Conservation (phyloP, 371 early-diverging fungal species). For the Thermomucor indicae-seudaticae region DNA sequence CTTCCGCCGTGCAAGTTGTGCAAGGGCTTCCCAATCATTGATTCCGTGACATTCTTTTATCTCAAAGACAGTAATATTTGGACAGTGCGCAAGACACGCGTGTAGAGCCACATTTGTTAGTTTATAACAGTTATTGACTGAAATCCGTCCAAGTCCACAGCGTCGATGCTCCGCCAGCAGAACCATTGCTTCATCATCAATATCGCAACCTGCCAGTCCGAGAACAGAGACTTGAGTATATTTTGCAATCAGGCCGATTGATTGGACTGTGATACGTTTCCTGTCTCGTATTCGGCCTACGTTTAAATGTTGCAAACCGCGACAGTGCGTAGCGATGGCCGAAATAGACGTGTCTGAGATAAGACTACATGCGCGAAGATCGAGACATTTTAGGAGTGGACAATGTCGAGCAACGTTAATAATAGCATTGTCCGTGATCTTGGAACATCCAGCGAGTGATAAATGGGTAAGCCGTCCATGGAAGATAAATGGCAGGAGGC, state of each 20-base stretch:
- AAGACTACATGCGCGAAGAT: conserved; percentile 52
- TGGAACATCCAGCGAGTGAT: conserved; percentile 53
- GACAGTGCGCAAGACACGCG: conserved; percentile 43
- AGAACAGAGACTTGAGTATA: conserved; percentile 46
- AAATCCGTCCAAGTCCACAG: conserved; percentile 46
- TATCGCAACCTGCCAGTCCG: conserved; percentile 57
- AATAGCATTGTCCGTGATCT: conserved; percentile 45
- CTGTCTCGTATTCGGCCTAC: conserved; percentile 54
- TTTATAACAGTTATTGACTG: conserved; percentile 48
- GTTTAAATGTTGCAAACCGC: conserved; percentile 47
- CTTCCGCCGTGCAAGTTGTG: conserved; percentile 26
- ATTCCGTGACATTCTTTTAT: conserved; percentile 51
- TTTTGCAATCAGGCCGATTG: conserved; percentile 46
- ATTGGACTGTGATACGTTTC: conserved; percentile 39
- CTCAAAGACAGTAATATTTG: conserved; percentile 53
- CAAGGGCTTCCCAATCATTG: conserved; percentile 42
- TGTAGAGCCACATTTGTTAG: conserved; percentile 47
- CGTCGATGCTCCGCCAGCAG: conserved; percentile 37
- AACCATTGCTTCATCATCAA: conserved; percentile 49
- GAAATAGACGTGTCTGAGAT: conserved; percentile 49
- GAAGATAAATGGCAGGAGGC: conserved; percentile 20
- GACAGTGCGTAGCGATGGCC: conserved; percentile 44
- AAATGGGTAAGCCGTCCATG: conserved; percentile 33
- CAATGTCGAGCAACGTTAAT: conserved; percentile 39
- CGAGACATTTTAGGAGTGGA: conserved; percentile 42